Conservation (phyloP, 2,329 filamentous ascomycete species). For the Parastagonospora avenae region DNA sequence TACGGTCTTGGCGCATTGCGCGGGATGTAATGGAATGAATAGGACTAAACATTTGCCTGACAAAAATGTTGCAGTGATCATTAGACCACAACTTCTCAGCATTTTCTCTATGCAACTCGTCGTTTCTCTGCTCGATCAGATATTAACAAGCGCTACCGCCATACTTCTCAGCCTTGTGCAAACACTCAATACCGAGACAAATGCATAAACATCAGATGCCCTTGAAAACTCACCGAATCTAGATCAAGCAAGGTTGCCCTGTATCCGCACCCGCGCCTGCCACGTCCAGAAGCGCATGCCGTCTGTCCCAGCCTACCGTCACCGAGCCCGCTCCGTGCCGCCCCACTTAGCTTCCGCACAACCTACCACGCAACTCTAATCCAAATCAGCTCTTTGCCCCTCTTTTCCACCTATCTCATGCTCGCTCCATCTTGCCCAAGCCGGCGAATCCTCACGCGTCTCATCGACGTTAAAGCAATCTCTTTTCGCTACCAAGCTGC, state of each 20-base stretch:
- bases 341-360: not conserved
- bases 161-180: no score
- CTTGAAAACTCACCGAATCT: no score
- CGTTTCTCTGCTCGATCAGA: no score
- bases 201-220: no score
- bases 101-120: not conserved
- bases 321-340: not conserved
- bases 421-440: not conserved
- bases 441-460: not conserved
- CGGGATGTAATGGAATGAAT: slow-evolving; percentile 4
- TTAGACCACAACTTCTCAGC: not conserved
- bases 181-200: no score
- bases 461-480: not conserved
- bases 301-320: not conserved
- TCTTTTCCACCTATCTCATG: not conserved
- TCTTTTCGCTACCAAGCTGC: slow-evolving; percentile 1
- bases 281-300: not conserved
- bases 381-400: not conserved
- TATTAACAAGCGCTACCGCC: not conserved
- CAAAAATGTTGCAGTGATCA: not conserved
- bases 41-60: not conserved
- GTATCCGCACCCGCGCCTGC: not conserved
- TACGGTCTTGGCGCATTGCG: slow-evolving; percentile 2
- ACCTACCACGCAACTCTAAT: not conserved
- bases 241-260: not conserved